A percentile compares a stretch with the other conserved stretches of the same genome.
These are phyloP conservation scores for Fusarium tanahbumbuense DNA, from an alignment of 2,329 filamentous ascomycete species.

Conservation along the genomic window DNA sequence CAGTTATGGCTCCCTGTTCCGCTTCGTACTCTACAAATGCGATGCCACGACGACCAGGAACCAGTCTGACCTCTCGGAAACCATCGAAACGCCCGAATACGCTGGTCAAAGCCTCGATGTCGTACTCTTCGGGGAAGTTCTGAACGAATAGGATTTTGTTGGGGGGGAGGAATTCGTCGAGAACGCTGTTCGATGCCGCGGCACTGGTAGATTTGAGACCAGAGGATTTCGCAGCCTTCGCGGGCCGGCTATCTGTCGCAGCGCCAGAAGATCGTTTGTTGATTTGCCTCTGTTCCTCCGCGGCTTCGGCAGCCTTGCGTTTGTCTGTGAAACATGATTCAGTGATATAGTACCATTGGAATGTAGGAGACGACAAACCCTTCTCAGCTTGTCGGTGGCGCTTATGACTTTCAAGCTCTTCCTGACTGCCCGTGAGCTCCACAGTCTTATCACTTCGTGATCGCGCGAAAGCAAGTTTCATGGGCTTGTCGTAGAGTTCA, in stretches of 20 bases:
- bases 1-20: conserved; percentile 88
- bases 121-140: conserved; percentile 88
- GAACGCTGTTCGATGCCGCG: conserved; percentile 77
- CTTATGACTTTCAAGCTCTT: conserved; percentile 91
- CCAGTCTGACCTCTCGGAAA: conserved; percentile 90
- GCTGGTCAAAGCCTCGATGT: conserved; percentile 79
- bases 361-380: conserved; percentile 65
- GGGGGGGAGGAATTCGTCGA: conserved; percentile 97
- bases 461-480: conserved; percentile 84
- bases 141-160: conserved; percentile 98
- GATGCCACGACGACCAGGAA: conserved; percentile 87
- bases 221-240: conserved; percentile 69
- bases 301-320: conserved; percentile 85
- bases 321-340: conserved; percentile 59
- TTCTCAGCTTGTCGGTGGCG: conserved; percentile 87
- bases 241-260: conserved; percentile 65
- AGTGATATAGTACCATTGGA: neutral
- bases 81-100: conserved; percentile 93
- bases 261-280: conserved; percentile 73
- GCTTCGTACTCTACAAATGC: conserved; percentile 97
- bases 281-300: conserved; percentile 80
- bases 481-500: conserved; percentile 90
- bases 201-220: conserved; percentile 82
- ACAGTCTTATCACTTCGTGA: conserved; percentile 91
- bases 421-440: conserved; percentile 74